Evolutionary conservation across 2,329 filamentous ascomycete species (phyloP), one percentile per base, ranked within the genome.

Genomic region (Exophiala xenobiotica): DNA sequence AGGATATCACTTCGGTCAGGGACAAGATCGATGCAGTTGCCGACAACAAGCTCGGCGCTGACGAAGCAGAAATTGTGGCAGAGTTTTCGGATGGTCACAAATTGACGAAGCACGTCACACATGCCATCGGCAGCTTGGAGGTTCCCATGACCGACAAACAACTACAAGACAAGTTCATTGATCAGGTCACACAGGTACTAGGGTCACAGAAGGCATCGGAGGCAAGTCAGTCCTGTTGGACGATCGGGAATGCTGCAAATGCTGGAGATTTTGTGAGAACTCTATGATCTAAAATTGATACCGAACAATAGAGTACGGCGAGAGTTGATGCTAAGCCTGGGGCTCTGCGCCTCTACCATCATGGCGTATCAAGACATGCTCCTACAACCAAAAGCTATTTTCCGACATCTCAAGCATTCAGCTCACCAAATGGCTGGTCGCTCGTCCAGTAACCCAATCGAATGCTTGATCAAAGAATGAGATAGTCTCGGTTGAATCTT

Each of bases 121-220:
- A 79, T 66, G 76, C 76, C 3, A 67, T 79, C 33, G 77, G 77
- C 2, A 79, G 75, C 55, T 56, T 78, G 27, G 67, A 76, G 50
- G 70, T 71, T 12, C 76, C 76, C 0, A 68, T 80, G 69, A 74
- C 67, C 3, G 70, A 75, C 48, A 63, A 63, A 1, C 69, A 76
- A 51, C 58, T 80, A 26, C 66, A 69, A 49, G 69, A 66, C 42
- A 81, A 80, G 61, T 80, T 80, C 45, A 51, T 74, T 18, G 74
- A 77, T 54, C 76, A 80, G 55, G 72, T 70, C 26, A 55, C 62
- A 4, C 59, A 65, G 2, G 68, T 76, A 16, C 59, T 79, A n/a
- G 75, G 74, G 0, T 46, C 64, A 3, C 58, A 65, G 1, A 62
- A 63, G 26, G 68, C 69, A 0, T 61, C 66, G 23, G 66, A 59